phyloP scores from a whole-genome alignment of 306 rosid species.

The Luffa aegyptiaca region DNA sequence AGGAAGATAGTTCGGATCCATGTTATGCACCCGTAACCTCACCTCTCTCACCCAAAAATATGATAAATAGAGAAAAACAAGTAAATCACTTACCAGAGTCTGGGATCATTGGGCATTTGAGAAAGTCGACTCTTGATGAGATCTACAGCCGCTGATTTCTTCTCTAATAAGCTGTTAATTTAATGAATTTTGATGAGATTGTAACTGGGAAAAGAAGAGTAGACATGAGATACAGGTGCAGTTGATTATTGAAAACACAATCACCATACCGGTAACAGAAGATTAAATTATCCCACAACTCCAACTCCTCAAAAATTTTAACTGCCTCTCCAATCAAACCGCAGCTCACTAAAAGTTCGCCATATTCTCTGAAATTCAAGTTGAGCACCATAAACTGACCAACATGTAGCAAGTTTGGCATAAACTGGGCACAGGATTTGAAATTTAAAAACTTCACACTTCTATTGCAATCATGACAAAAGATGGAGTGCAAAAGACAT shows the following conservation, averaged over 20 bases:
- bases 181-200: slow-evolving; percentile 18
- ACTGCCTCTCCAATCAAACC: slow-evolving; percentile 92
- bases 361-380: slow-evolving; percentile 62
- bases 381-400: not conserved
- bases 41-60: not conserved
- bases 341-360: slow-evolving; percentile 77
- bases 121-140: slow-evolving; percentile 76
- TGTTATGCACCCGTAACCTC: not conserved
- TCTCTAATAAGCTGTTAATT: slow-evolving; percentile 62
- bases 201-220: not conserved
- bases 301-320: slow-evolving; percentile 79
- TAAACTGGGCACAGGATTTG: not conserved
- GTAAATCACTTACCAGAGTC: slow-evolving; percentile 58
- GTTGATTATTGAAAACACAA: slow-evolving; percentile 5
- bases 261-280: slow-evolving; percentile 64
- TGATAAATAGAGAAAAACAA: not conserved
- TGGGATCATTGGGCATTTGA: slow-evolving; percentile 72
- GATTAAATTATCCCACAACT: slow-evolving; percentile 94
- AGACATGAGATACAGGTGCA: not conserved
- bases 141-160: slow-evolving; percentile 93
- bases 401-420: not conserved
- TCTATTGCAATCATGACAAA: not conserved
- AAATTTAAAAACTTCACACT: not conserved
- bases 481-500: slow-evolving; percentile 17
- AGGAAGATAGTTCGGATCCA: not conserved